Percentiles rank a stretch among this genome's conserved stretches.
Conservation (phyloP, 495 filamentous ascomycete species). For the Podospora conica region DNA sequence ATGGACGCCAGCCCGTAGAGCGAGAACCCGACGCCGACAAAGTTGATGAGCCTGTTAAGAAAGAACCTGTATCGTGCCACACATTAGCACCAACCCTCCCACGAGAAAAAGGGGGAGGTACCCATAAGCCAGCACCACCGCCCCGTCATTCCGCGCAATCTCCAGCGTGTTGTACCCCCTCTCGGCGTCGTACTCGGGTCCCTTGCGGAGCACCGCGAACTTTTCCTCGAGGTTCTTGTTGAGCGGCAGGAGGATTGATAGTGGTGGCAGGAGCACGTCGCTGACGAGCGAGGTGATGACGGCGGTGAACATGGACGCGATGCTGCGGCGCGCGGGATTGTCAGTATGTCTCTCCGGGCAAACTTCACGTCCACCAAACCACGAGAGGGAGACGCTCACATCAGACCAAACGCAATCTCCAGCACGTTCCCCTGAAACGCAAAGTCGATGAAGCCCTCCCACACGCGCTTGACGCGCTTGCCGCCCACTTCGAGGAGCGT, state of each 20-base stretch:
- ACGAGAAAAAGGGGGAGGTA: background rate
- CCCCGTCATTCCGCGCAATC: conserved; percentile 63
- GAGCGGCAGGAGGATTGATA: conserved; percentile 63
- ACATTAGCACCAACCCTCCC: background rate
- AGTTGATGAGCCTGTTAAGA: conserved; percentile 59
- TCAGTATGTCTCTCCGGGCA: no score
- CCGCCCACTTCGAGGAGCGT: conserved; percentile 29
- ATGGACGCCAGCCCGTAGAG: conserved; percentile 61
- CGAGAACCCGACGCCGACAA: conserved; percentile 57
- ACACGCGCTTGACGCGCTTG: conserved; percentile 38
- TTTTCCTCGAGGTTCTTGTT: conserved; percentile 70
- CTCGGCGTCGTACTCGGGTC: conserved; percentile 42
- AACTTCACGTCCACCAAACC: no score
- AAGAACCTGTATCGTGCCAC: conserved; percentile 45
- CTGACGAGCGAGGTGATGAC: conserved; percentile 67
- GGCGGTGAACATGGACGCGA: conserved; percentile 66
- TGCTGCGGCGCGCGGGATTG: conserved; percentile 28
- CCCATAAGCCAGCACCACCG: conserved; percentile 67
- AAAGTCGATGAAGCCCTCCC: conserved; percentile 62
- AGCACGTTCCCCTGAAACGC: conserved; percentile 69
- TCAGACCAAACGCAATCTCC: conserved; percentile 69
- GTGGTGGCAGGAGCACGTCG: conserved; percentile 61
- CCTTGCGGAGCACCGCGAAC: conserved; percentile 58
- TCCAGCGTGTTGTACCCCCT: conserved; percentile 62
- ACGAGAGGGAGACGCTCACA: conserved; percentile 39